Evolutionary conservation across 2,329 filamentous ascomycete genomes (phyloP).

Genomic region (Elsinoe perseae): DNA sequence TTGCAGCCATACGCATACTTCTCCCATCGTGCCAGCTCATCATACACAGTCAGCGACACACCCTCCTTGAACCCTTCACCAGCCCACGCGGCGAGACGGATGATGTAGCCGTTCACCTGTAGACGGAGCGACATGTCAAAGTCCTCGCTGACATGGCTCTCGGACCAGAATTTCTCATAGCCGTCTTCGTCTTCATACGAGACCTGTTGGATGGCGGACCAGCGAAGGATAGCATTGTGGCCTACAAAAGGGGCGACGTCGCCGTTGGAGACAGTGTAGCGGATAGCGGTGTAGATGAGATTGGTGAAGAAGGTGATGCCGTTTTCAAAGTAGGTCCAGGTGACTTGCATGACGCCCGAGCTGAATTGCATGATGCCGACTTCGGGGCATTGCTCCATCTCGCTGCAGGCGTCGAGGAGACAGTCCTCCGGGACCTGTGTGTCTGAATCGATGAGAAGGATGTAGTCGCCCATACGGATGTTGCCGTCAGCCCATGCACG

Average conservation of each 20-base stretch:
- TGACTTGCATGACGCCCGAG: constrained; percentile 70
- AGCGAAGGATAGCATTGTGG: constrained; percentile 68
- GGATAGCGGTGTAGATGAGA: constrained; percentile 66
- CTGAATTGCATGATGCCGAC: constrained; percentile 67
- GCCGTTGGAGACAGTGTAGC: constrained; percentile 61
- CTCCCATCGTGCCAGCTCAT: constrained; percentile 64
- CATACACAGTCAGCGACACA: constrained; percentile 64
- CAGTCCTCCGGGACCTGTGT: constrained; percentile 62
- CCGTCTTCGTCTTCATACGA: constrained; percentile 50
- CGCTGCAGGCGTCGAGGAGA: constrained; percentile 59
- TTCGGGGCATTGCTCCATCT: constrained; percentile 63
- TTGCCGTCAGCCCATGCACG: constrained; percentile 54
- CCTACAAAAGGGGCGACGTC: constrained; percentile 70
- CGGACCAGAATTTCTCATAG: constrained; percentile 65
- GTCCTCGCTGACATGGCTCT: constrained; percentile 68
- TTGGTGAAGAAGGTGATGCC: constrained; percentile 74
- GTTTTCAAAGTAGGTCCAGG: constrained; percentile 64
- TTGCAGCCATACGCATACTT: constrained; percentile 66
- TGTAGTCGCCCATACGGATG: constrained; percentile 55
- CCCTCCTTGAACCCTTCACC: constrained; percentile 64
- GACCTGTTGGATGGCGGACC: constrained; percentile 56
- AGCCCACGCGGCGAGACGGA: constrained; percentile 62
- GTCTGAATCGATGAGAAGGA: constrained; percentile 61
- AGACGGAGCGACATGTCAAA: constrained; percentile 60
- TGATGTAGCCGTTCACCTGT: constrained; percentile 60